Evolutionary conservation across 371 early-diverging fungal species (phyloP), one percentile per base, ranked within the genome.

Genomic region (Haplosporangium sp.): DNA sequence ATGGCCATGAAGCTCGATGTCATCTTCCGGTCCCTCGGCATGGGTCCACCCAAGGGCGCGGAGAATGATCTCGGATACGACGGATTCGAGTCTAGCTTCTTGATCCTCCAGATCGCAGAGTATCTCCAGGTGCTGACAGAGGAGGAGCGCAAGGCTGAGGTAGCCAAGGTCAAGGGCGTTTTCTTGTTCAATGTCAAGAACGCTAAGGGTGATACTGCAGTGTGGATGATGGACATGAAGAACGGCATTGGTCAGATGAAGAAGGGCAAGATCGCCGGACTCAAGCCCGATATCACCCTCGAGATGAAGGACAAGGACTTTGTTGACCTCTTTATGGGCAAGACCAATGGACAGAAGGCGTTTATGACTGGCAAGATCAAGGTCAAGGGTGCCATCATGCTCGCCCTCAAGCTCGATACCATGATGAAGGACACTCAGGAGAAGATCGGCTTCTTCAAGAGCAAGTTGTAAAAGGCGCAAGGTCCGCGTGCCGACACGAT

Each of bases 331-430:
- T 92, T 94, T 29, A 66, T 83, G 40, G 95, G 94, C 55, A 96
- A 96, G 86, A 82, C 94, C 51, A 96, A 91, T 64, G 89, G 86
- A 21, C 95, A 94, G 85, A 87, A 90, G 73, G 94, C 94, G 7
- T 95, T 94, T 80, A 92, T 93, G 93, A 59, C 77, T 4, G 94
- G 96, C 38, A 94, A 90, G 85, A 86, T 95, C 77, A 95, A 95
- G 85, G 83, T 95, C 69, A 93, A 94, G 85, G 96, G 96, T 48
- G 87, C 92, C 55, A 89, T 95, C 76, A 92, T 93, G 92, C 84
- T 88, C 38, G 89, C 89, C 18, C 85, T 86, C 59, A 88, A 92
- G 80, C 84, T 94, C 14, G 93, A 76, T 36, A 76, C 54, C 67
- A 76, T 76, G 76, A 76, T 76, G 76, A 76, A 70, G 71, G 76